Base-by-base conservation (phyloP, 2,329 filamentous ascomycete species). In the Pezicula carpinea region DNA sequence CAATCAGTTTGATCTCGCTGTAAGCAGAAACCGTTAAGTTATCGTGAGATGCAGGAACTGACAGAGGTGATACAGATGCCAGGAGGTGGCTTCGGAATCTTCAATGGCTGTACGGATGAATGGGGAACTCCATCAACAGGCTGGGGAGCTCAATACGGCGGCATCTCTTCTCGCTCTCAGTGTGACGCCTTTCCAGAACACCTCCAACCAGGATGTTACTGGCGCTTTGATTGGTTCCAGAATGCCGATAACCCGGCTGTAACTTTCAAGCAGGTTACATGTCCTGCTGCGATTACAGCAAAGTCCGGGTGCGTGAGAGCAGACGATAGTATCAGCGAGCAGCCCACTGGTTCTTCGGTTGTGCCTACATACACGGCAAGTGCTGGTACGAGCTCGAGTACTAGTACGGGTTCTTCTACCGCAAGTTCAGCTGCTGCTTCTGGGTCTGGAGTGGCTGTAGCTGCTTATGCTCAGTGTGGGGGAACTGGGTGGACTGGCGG, bases 1-100 rank as follows among this genome's bases (percentile, higher is more conserved):
- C 23, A 80, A 81, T 58, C 79, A 83, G 52, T 83, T 82, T 57
- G 79, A 83, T 64, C 59, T 83, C 17, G 59, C 56, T 23, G 56
- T 63, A 52, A 6, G 54, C 5, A 54, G 6, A 34, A 33, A 34
- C 26, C n/a, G 38, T 7, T 29, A 1, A 14, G 11, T 7, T 18
- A 5, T 7, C 17, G 13, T 35, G n/a, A 35, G 7, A 33, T 19
- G 26, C 14, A 8, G 8, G 14, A 15, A 10, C 33, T 34, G 26
- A 19, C n/a, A 7, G 15, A 15, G 13, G 13, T 40, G 18, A 26
- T 17, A 21, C 58, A 71, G 64, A 75, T 77, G 22, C 75, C 74
- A 3, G 77, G 77, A 14, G 77, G 78, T 47, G 78, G 79, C 22
- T 71, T 75, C 17, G 79, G 79, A 40, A 68, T 73, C 48, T 80